A percentile compares a stretch with the other conserved stretches of the same genome.
These are phyloP conservation scores for Martiniozyma asiatica DNA, from an alignment of 1,139 yeast genomes.

Conservation along the genomic window DNA sequence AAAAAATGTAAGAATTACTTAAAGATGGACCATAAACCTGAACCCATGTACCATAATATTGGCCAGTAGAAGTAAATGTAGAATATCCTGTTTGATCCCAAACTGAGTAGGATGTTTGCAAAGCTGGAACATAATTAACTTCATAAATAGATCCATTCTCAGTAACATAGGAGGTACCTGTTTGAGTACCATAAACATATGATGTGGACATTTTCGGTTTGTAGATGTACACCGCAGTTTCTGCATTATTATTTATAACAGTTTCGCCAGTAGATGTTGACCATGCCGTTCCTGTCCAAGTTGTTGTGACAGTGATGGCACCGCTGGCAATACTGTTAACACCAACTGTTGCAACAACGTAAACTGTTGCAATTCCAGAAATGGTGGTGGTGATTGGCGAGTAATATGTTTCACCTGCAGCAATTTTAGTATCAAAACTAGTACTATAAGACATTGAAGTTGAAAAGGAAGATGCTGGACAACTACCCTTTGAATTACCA, in stretches of 20 bases:
- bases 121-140: conserved; percentile 4
- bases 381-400: conserved; percentile 4
- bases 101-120: too few species aligned
- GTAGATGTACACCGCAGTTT: too few species aligned
- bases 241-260: too few species aligned
- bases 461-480: conserved; percentile 3
- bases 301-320: neutral
- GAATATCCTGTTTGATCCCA: too few species aligned
- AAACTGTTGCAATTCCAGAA: conserved; percentile 1
- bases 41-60: too few species aligned
- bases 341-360: conserved; percentile 6
- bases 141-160: too few species aligned
- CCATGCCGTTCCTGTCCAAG: conserved; percentile 1
- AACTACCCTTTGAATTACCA: conserved; percentile 5
- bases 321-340: conserved; percentile 1
- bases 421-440: conserved; percentile 1
- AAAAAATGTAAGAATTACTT: conserved; percentile 5
- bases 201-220: too few species aligned
- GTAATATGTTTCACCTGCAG: conserved; percentile 3
- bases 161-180: too few species aligned
- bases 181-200: too few species aligned
- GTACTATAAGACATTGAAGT: conserved; percentile 4
- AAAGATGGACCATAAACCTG: too few species aligned
- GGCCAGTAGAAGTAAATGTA: too few species aligned
- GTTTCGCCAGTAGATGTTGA: neutral